These are phyloP conservation scores for Pterothamnion heteromorphum DNA, from an alignment of 31 red algal genomes.

Conservation along the genomic window DNA sequence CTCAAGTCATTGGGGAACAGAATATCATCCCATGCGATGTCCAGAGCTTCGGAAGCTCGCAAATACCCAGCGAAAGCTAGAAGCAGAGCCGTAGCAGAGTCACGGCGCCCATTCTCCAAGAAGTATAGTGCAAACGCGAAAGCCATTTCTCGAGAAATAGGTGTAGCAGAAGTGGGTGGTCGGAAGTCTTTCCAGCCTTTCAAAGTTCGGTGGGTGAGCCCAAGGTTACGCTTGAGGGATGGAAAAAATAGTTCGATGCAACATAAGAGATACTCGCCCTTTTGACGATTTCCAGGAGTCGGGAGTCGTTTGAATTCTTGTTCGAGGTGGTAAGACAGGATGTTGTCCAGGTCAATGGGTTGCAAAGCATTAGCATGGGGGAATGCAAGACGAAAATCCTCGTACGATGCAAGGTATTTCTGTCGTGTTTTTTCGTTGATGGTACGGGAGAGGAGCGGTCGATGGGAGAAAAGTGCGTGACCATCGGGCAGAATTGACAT, in stretches of 20 bases:
- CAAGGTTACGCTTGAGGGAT: background rate
- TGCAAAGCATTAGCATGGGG: too few relatives aligned
- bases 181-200: background rate
- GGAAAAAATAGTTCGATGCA: background rate
- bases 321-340: background rate
- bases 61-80: background rate
- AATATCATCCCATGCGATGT: background rate
- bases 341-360: background rate
- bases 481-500: background rate
- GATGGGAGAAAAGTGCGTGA: background rate
- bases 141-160: background rate
- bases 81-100: background rate
- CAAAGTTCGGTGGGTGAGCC: background rate
- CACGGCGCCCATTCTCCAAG: background rate
- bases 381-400: background rate
- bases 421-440: background rate
- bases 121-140: background rate
- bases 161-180: background rate
- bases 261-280: constrained; percentile 8
- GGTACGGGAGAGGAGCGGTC: background rate
- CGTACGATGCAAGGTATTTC: constrained; percentile 4
- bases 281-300: background rate
- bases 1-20: background rate
- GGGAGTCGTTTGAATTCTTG: background rate
- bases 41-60: constrained; percentile 3